phyloP scores from a whole-genome alignment of 495 filamentous ascomycete species.

The Bacidia gigantensis region DNA sequence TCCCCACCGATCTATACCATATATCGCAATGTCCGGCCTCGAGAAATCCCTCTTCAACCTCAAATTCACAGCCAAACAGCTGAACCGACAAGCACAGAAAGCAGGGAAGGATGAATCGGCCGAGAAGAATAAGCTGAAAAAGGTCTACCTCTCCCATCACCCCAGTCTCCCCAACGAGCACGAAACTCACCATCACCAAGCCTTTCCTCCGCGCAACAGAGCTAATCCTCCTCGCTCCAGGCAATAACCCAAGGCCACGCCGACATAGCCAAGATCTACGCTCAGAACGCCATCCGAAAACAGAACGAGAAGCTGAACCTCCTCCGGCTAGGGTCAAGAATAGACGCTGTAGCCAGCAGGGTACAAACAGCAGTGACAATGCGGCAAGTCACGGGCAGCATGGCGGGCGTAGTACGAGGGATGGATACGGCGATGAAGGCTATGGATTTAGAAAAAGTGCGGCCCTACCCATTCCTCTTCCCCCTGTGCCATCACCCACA shows the following conservation, averaged over 20 bases:
- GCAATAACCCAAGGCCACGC: conserved; percentile 50
- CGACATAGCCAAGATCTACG: conserved; percentile 70
- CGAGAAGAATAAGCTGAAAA: conserved; percentile 74
- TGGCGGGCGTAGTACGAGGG: conserved; percentile 49
- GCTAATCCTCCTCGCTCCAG: conserved; percentile 13
- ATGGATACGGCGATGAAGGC: conserved; percentile 52
- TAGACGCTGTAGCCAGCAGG: conserved; percentile 47
- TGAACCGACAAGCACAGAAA: conserved; percentile 67
- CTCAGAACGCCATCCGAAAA: conserved; percentile 74
- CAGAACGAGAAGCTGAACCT: conserved; percentile 54
- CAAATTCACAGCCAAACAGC: conserved; percentile 77
- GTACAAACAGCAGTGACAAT: conserved; percentile 57
- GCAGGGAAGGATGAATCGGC: conserved; percentile 70
- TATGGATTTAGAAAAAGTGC: conserved; percentile 20
- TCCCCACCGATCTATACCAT: no score
- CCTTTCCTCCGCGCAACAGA: background rate
- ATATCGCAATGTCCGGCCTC: conserved; percentile 46
- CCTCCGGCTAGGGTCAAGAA: conserved; percentile 41
- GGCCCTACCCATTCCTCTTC: background rate
- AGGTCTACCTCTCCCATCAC: conserved; percentile 38
- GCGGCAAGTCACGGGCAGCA: conserved; percentile 48
- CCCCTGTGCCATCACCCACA: background rate
- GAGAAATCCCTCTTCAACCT: conserved; percentile 54
- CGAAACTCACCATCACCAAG: background rate
- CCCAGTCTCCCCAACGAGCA: background rate